Evolutionary conservation across 73 alveolate species (phyloP), one percentile per base, ranked within the genome.

Genomic region (Symbiodinium natans): DNA sequence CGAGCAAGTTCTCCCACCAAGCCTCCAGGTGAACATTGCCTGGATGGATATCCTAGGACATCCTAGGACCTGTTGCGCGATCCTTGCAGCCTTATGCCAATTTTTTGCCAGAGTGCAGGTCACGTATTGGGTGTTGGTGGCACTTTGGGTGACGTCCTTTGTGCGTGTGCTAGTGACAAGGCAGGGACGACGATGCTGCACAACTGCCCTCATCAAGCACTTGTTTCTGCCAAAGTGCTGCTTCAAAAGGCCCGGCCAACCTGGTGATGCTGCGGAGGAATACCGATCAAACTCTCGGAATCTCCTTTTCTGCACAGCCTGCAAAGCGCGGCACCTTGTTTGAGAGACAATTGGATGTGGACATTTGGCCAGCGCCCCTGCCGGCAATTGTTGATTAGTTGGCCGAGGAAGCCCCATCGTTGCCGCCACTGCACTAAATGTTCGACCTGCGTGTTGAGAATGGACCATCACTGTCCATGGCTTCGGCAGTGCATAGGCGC

Each of bases 391-490:
- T n/a, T n/a, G n/a, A n/a, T n/a, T n/a, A n/a, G n/a, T n/a, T 25
- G 75, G 29, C 39, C 25, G 46, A 86, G 93, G 93, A 88, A 88
- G 46, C 95, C 95, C 31, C 95, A 77, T 27, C 95, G 95, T 19
- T 88, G 95, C 31, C 95, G 95, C 41, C 95, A 88, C 36, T 88
- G 95, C 42, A 77, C 95, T 29, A 88, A 88, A 43, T 88, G 95
- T 39, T 83, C 86, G 3, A 54, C 95, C 86, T 88, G 95, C 82
- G 95, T 88, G 19, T 59, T 88, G 71, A 71, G 95, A 31, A 88
- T 88, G 95, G 95, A 88, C 46, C 95, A 88, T 40, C 95, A 88
- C 42, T 88, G 95, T 63, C 95, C 95, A 38, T 88, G 95, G 95
- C 54, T 88, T 42, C 86, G 95, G 74, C 95, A 88, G 71, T 88